Base-by-base conservation (phyloP, 805 yeast genomes). In the Candida easanensis region DNA sequence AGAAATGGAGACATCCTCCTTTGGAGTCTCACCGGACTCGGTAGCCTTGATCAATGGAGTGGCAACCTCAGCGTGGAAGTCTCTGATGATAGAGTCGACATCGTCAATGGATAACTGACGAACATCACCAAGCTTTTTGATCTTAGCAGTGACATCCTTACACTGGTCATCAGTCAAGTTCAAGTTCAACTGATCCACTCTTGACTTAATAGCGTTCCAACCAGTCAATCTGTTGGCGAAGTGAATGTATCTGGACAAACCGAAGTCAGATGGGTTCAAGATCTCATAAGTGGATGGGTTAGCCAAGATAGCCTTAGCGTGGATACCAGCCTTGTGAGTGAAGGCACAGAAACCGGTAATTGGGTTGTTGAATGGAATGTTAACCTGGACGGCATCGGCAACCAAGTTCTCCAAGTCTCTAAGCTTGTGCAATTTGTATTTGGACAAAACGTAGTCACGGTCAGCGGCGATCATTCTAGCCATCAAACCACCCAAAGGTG, bases 311-410 rank as follows among this genome's bases (percentile, higher is more conserved):
- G 98, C 98, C 77, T 93, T 91, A 60, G 99, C 98, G 67, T 91
- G 99, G 65, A 91, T 90, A 69, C 99, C 99, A 46, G 99, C 99
- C 77, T 91, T 91, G 75, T 91, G 99, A 47, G 99, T 91, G 74
- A 91, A 91, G 36, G 99, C 99, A 76, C 98, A 93, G 84, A 93
- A 93, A 26, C 99, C 99, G 33, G 99, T 91, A 67, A 91, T 88
- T 57, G 98, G 98, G 74, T 91, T 91, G 78, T 91, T 91, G 78
- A 91, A 91, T 47, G 99, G 99, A 60, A 93, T 79, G 70, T 91
- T 91, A 51, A 91, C 97, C 71, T 88, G 95, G 43, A 91, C 98
- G 38, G 96, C 95, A 56, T 91, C 97, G 33, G 98, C 98, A 54
- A 91, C 97, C 64, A 93, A 74, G 69, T 83, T 88, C 71, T 91